Base-by-base conservation (phyloP, 2,329 filamentous ascomycete genomes). In the Nemania abortiva region DNA sequence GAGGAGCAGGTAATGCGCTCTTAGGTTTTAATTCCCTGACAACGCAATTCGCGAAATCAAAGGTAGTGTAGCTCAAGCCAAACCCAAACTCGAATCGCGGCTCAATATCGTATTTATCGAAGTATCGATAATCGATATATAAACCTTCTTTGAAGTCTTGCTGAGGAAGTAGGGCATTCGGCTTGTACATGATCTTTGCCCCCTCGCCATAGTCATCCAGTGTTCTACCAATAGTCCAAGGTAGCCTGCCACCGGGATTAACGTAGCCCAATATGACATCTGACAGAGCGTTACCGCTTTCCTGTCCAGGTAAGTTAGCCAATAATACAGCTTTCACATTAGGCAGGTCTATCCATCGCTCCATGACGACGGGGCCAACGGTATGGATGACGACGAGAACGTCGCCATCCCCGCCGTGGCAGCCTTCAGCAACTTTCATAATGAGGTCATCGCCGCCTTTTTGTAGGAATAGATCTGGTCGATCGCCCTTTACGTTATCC, bases 61-160 rank as follows among this genome's bases (percentile, higher is more conserved):
- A 97, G 0, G 82, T 86, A 0, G 93, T 94, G 82, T 96, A 97
- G 61, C 90, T 93, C 1, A 98, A 86, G 0, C 95, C 95, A 69
- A 90, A 95, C 0, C 95, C 95, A 74, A 98, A 98, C 55, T 93
- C 92, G 77, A 91, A 98, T 0, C 92, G 91, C 0, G 95, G 95
- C 5, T 85, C 84, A 68, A 96, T 90, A 65, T 86, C 84, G 63
- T 91, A 81, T 77, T 91, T 92, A 83, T 97, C 94, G 74, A 98
- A 95, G 79, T 95, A 88, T 13, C 94, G 90, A 81, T 98, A 97
- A 82, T 98, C 95, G 73, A 97, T 90, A 77, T 95, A 95, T 0
- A 97, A 82, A 0, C 93, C 93, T 77, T 97, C 93, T 0, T 85
- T 86, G 78, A 96, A 97, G 72, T 93, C 90, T 74, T 97, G 93